Percentiles rank a stretch among this genome's conserved stretches.
phyloP scores from a whole-genome alignment of 192 early-diverging fungal species.

The Gryganskiella cystojenkinii region DNA sequence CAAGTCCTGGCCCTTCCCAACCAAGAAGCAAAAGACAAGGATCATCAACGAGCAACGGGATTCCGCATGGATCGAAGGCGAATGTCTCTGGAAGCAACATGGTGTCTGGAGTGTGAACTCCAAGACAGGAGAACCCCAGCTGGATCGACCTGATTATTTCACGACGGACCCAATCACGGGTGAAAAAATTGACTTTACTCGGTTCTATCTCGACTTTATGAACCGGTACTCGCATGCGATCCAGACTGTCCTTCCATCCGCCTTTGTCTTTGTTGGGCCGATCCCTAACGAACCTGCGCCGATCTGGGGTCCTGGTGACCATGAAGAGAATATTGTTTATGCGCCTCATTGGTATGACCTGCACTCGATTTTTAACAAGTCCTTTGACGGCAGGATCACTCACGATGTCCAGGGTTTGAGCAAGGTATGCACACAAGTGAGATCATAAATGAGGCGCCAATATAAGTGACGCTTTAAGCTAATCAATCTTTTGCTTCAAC shows the following conservation, averaged over 20 bases:
- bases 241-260: constrained; percentile 60
- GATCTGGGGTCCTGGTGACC: constrained; percentile 54
- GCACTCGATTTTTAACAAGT: constrained; percentile 76
- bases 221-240: constrained; percentile 72
- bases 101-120: constrained; percentile 77
- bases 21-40: constrained; percentile 61
- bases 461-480: neutral
- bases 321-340: constrained; percentile 73
- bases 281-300: constrained; percentile 78
- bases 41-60: constrained; percentile 65
- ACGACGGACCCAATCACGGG: constrained; percentile 67
- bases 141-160: constrained; percentile 76
- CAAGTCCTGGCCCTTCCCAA: constrained; percentile 81
- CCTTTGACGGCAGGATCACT: constrained; percentile 77
- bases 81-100: constrained; percentile 82
- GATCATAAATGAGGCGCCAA: too few relatives aligned
- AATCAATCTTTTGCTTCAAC: neutral
- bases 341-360: constrained; percentile 93
- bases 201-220: constrained; percentile 79
- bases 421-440: too few relatives aligned
- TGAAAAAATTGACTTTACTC: constrained; percentile 65
- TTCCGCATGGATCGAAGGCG: constrained; percentile 71
- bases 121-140: constrained; percentile 59
- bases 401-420: constrained; percentile 83
- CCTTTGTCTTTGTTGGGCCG: constrained; percentile 81